Base-by-base conservation (phyloP, 805 yeast genomes). In the Wickerhamomyces bisporus region DNA sequence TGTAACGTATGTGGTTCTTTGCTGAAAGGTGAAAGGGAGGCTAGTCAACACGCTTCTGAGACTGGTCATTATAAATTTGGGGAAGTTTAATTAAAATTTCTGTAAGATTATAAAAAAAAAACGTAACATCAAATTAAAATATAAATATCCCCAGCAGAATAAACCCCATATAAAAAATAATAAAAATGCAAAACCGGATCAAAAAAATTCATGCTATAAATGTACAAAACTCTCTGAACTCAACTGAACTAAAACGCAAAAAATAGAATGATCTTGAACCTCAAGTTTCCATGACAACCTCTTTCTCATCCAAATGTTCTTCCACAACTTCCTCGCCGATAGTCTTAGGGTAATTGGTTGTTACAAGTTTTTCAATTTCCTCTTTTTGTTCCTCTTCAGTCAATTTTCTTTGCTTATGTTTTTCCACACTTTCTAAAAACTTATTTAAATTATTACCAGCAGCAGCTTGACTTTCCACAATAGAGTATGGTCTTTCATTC, bases 401-500 rank as follows among this genome's bases (percentile, higher is more conserved):
- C 39, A 77, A 78, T 34, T 70, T 64, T 24, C 67, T 56, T 52
- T 63, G 66, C 42, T 77, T 76, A 52, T 79, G 77, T 43, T 72
- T 65, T 43, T 81, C 81, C 16, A 82, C 89, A 36, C 76, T 69
- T 37, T 70, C 66, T 52, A 81, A 57, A 58, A 78, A 89, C 58
- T 75, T 81, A 35, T 71, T 70, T 52, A 91, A 66, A 57, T 86
- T 81, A 14, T 73, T 66, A 4, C 98, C 98, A 0, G 83, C 75
- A 2, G 95, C 97, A 24, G 96, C 96, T 53, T 87, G 88, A 28
- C 95, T 81, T 55, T 91, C 98, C 43, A 83, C 76, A 39, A 77
- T 81, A 5, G 96, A 79, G 57, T 91, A 91, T 8, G 97, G 97
- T 37, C 81, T 82, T 34, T 70, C 77, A 40, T 73, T 76, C 50